Evolutionary conservation across 345 rosid species (phyloP).

Genomic region (Alliaria petiolata): DNA sequence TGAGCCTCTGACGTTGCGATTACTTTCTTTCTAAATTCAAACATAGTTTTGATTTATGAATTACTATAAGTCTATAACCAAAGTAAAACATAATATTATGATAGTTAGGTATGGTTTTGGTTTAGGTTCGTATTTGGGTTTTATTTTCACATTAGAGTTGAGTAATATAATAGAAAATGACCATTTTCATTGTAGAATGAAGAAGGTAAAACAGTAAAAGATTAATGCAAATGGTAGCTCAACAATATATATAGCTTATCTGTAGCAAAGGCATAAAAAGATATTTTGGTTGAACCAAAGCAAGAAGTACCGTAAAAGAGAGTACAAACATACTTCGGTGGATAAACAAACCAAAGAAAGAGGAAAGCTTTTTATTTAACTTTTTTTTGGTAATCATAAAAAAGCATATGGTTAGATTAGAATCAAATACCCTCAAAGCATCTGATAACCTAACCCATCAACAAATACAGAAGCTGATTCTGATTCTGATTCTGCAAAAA

Average conservation of each 20-base stretch:
- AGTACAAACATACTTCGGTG: conserved; percentile 3
- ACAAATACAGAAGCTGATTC: conserved; percentile 16
- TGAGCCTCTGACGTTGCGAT: background rate
- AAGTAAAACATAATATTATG: no score
- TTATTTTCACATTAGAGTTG: no score
- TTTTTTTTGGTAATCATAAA: background rate
- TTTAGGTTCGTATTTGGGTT: no score
- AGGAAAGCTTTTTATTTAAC: background rate
- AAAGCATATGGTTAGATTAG: conserved; percentile 11
- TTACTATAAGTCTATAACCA: no score
- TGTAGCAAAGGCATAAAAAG: background rate
- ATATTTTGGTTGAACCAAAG: conserved; percentile 22
- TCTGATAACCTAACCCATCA: conserved; percentile 27
- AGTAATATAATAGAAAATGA: no score
- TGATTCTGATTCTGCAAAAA: background rate
- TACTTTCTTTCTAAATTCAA: background rate
- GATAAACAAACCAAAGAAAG: conserved; percentile 27
- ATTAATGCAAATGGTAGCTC: background rate
- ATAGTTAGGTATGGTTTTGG: no score
- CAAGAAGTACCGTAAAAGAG: conserved; percentile 22
- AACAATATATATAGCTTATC: conserved; percentile 3
- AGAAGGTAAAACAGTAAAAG: background rate
- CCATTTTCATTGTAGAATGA: background rate
- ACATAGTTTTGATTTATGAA: no score
- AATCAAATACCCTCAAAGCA: conserved; percentile 14